Evolutionary conservation across 768 basidiomycete genomes (phyloP), one percentile per base, ranked within the genome.

Genomic region (Mycena haematopus): DNA sequence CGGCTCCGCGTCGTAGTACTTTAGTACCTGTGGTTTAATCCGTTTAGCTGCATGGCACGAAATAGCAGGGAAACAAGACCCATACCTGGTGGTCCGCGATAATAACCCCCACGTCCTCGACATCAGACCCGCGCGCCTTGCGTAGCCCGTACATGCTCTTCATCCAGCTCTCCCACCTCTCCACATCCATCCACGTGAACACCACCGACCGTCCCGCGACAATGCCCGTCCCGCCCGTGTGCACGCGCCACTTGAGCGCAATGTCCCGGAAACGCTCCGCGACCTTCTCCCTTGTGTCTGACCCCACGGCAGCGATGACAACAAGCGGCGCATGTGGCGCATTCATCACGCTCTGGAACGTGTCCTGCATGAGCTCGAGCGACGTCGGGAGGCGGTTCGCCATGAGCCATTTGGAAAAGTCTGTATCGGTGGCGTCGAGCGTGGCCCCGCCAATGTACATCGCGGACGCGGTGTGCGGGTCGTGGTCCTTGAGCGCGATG

Each of bases 181-280:
- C 87, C 2, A 80, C 84, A 70, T 99, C 93, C 86, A 97, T 95
- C 89, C 90, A 95, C 10, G 89, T 83, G 75, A 95, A 97, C 52
- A 95, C 84, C 0, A 96, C 89, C 45, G 86, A 83, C 36, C 82
- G 75, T 45, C 76, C 79, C 35, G 80, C 78, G 40, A 73, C 75
- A 55, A 77, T 68, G 1, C 79, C 79, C 52, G 69, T 79, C 5
- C 80, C 80, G 3, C 70, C 72, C 0, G 80, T 80, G 70, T 74
- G 73, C 38, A 77, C 52, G 62, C 83, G 82, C 93, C 88, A 95
- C 67, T 79, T 84, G 68, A 76, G 78, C 1, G 82, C 87, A 7
- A 89, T 78, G 64, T 84, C 82, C 27, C 69, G 76, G 15, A 89
- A 72, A 53, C 79, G 79, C 56, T 79, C 76, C 25, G 78, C 74